Percentiles rank a stretch among this genome's conserved stretches.
phyloP scores from a whole-genome alignment of 805 yeast genomes.

The Cyberlindnera meyerae region DNA sequence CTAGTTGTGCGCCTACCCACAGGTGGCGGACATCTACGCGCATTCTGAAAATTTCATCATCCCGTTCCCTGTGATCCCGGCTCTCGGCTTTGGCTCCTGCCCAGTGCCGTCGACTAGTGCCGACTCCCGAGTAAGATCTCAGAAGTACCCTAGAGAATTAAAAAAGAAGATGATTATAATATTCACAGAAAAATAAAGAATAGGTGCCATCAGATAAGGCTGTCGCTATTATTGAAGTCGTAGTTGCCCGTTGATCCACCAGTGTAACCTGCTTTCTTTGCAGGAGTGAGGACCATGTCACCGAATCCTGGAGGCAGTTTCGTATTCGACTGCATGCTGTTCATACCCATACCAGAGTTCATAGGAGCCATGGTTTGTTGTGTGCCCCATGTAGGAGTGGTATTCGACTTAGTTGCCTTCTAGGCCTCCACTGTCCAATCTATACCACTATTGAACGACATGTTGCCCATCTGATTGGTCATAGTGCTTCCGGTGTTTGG shows the following conservation, averaged over 20 bases:
- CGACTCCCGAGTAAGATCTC: too few species aligned
- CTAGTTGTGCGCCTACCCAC: too few species aligned
- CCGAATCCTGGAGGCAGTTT: conserved; percentile 41
- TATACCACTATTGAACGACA: conserved; percentile 4
- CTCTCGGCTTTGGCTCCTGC: too few species aligned
- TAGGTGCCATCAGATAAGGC: conserved; percentile 10
- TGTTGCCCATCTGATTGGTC: conserved; percentile 2
- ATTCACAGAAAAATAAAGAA: background rate
- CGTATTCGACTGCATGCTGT: conserved; percentile 5
- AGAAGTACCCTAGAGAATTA: too few species aligned
- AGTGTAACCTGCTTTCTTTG: conserved; percentile 30
- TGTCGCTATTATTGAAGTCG: conserved; percentile 13
- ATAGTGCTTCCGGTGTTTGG: conserved; percentile 2
- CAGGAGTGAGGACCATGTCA: conserved; percentile 24
- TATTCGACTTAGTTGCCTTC: background rate
- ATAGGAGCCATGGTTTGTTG: conserved; percentile 1
- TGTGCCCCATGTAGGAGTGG: background rate
- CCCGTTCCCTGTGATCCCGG: too few species aligned
- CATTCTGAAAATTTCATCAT: too few species aligned
- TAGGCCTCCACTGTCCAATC: conserved; percentile 23
- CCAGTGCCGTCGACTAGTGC: too few species aligned
- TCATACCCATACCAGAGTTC: background rate
- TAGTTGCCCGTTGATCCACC: background rate
- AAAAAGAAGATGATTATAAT: too few species aligned
- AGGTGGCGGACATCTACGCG: too few species aligned